Evolutionary conservation across 208 protist genomes (phyloP).

Genomic region (Entamoeba dispar): DNA sequence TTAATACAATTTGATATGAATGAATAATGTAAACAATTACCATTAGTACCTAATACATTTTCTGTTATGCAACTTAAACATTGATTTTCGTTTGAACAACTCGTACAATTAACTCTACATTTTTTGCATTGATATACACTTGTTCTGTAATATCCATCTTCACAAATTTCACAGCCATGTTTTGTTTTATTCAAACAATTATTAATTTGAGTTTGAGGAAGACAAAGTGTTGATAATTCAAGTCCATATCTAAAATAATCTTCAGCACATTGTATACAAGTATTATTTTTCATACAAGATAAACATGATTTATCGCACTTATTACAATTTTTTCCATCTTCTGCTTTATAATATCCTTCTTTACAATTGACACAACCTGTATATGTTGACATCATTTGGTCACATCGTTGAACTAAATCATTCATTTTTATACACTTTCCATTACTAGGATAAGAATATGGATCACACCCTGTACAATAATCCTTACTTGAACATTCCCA

Average conservation of each 20-base stretch:
- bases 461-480: neutral
- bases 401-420: neutral
- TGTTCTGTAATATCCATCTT: neutral
- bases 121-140: neutral
- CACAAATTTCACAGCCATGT: neutral
- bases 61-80: neutral
- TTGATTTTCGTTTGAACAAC: neutral
- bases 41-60: neutral
- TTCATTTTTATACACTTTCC: neutral
- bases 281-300: neutral
- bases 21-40: neutral
- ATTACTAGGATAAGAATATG: neutral
- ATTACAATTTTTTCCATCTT: neutral
- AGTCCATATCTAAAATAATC: neutral
- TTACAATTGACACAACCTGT: neutral
- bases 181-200: slow-evolving; percentile 1
- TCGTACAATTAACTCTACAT: neutral
- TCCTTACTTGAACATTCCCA: neutral
- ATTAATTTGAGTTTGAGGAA: neutral
- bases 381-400: neutral
- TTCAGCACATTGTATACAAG: neutral
- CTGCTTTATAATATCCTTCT: neutral
- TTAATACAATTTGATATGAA: neutral
- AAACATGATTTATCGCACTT: neutral
- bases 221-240: neutral